Percentiles rank a stretch among this genome's conserved stretches.
Conservation (phyloP, 1,139 yeast species). For the Scheffersomyces illinoinensis region DNA sequence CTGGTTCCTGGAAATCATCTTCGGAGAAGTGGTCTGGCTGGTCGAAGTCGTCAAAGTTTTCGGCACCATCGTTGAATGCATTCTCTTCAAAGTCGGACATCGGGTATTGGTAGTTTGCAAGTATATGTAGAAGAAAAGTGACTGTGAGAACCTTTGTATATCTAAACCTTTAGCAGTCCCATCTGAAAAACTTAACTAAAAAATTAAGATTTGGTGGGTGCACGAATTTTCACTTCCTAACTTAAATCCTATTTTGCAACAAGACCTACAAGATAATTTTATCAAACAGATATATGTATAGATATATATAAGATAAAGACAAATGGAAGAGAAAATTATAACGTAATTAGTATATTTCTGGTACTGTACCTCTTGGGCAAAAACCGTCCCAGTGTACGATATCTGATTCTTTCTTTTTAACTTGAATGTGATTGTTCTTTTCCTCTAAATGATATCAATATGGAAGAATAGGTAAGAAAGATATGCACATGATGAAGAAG, state of each 20-base stretch:
- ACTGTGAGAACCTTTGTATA: not conserved
- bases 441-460: not conserved
- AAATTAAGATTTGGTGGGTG: not conserved
- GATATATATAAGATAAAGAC: not conserved
- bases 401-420: not conserved
- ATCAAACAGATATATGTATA: not conserved
- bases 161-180: not conserved
- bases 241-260: not conserved
- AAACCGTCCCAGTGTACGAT: not conserved
- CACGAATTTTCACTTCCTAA: not conserved
- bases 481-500: slow-evolving; percentile 4
- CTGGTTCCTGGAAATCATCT: slow-evolving; percentile 52
- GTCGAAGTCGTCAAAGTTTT: slow-evolving; percentile 79
- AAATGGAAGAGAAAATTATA: not conserved
- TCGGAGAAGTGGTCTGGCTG: slow-evolving; percentile 77
- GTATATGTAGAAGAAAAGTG: not conserved
- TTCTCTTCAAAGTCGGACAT: slow-evolving; percentile 55
- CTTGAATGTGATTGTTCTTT: not conserved
- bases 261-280: not conserved
- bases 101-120: slow-evolving; percentile 2
- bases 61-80: slow-evolving; percentile 76
- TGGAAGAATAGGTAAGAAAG: slow-evolving; percentile 3
- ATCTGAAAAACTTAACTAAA: not conserved
- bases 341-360: not conserved
- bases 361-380: not conserved